Conservation (phyloP, 2,329 filamentous ascomycete species). For the Iodosphaeria phyllophila region DNA sequence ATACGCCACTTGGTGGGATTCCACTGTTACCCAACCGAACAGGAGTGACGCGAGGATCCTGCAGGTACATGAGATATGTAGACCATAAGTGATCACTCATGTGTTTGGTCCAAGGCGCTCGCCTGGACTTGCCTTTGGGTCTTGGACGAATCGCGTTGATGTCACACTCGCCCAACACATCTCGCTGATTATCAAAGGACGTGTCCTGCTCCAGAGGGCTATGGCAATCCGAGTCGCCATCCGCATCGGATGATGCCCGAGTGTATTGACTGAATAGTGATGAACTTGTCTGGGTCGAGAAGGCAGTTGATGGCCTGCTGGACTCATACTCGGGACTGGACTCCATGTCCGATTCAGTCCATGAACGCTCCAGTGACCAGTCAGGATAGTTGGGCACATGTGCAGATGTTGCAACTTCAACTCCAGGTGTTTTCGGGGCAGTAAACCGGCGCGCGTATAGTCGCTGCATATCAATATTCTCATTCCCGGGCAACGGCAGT, state of each 20-base stretch:
- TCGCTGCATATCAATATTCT: conserved; percentile 12
- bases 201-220: conserved; percentile 21
- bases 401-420: conserved; percentile 22
- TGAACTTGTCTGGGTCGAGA: conserved; percentile 37
- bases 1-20: conserved; percentile 46
- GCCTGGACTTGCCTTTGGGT: conserved; percentile 18
- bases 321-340: conserved; percentile 40
- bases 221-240: conserved; percentile 33
- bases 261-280: conserved; percentile 42
- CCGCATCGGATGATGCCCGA: conserved; percentile 33
- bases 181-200: background rate
- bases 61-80: conserved; percentile 43
- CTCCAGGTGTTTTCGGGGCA: conserved; percentile 40
- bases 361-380: conserved; percentile 37
- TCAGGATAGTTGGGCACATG: conserved; percentile 32
- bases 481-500: conserved; percentile 15
- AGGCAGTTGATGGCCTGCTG: conserved; percentile 38
- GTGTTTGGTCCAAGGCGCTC: conserved; percentile 42
- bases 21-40: conserved; percentile 44
- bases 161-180: background rate
- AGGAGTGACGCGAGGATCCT: conserved; percentile 49
- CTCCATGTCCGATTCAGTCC: conserved; percentile 31
- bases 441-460: conserved; percentile 25
- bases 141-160: conserved; percentile 3
- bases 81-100: conserved; percentile 50